Evolutionary conservation across 2,329 filamentous ascomycete genomes (phyloP), one percentile per base, ranked within the genome.

Genomic region (Sporothrix humicola): DNA sequence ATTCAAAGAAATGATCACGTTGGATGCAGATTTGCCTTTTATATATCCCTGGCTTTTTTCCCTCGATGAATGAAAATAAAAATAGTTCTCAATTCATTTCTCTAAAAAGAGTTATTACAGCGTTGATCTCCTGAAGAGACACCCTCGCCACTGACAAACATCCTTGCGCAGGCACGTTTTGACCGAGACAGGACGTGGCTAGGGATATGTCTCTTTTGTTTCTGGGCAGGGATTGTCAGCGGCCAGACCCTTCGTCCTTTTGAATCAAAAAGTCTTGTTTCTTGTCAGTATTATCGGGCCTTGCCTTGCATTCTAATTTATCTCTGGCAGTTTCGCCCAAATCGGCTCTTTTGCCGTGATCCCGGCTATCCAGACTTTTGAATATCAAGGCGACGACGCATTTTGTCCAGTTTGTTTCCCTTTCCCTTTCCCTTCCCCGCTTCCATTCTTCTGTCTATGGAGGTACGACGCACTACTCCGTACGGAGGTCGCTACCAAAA

Each of bases 151-250:
- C 63, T 20, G 23, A 6, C 6, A 66, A 48, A 50, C 4, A 48
- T 66, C 63, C n/a, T 66, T 65, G 59, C 37, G n/a, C n/a, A 8
- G 17, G 59, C 59, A 65, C 59, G 46, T 50, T 66, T 48, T 26
- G 44, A 66, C 63, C 44, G 63, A 66, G 63, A 50, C 42, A 26
- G 42, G 42, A 48, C n/a, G n/a, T 66, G 44, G 20, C 37, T 17
- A 10, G 42, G 31, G 26, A 42, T 10, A 12, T 23, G 12, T 15
- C 13, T 3, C 20, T 56, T 66, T 66, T 66, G 61, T 50, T 48
- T 48, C 20, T 50, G 61, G 61, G 44, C 61, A 66, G 42, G 61
- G 59, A 61, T 20, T 63, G 42, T 23, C 42, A n/a, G 20, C 48
- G 61, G 42, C 20, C 59, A 44, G 59, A 63, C 31, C 31, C 20